Evolutionary conservation across 768 basidiomycete species (phyloP), one percentile per base, ranked within the genome.

Genomic region (Phanerochaete sordida): DNA sequence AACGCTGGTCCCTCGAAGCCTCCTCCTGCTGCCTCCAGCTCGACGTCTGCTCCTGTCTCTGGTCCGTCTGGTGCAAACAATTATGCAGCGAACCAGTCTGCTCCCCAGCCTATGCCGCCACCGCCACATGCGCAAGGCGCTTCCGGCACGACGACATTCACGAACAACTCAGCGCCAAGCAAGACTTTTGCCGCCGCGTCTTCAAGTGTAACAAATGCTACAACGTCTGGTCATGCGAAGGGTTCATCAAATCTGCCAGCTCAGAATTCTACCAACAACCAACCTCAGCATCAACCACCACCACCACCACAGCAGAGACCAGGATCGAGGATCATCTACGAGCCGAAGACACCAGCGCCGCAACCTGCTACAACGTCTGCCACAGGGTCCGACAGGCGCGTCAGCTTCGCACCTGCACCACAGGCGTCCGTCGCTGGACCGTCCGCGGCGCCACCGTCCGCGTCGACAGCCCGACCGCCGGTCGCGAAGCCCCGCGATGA

Each of bases 111-210:
- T 11, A 43, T 19, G 39, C 39, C 50, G 23, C 27, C 79, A 37
- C 78, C 83, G 5, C 69, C 75, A 13, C 77, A 79, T 59, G 64
- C 78, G 47, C 79, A 76, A 43, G 47, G 70, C 4, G 66, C 72
- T 62, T 59, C 62, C 26, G 45, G 68, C 8, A 28, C 47, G 39
- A 43, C 55, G 44, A 39, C 64, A 30, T 21, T 19, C 33, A 23
- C 57, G 35, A 59, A 65, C 49, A 59, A 61, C 35, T 57, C 57
- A 48, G 43, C 54, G 19, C 62, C 64, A 35, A 56, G 48, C 35
- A 62, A 64, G 7, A 8, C 31, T 6, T 46, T 24, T 9, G 30
- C 58, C 30, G 52, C 26, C 46, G 45, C 23, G n/a, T 43, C 24
- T 9, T 23, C 33, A 4, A 46, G 43, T 33, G 19, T 33, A 8